phyloP scores from a whole-genome alignment of 2,329 filamentous ascomycete genomes.

The Neurospora sp. region DNA sequence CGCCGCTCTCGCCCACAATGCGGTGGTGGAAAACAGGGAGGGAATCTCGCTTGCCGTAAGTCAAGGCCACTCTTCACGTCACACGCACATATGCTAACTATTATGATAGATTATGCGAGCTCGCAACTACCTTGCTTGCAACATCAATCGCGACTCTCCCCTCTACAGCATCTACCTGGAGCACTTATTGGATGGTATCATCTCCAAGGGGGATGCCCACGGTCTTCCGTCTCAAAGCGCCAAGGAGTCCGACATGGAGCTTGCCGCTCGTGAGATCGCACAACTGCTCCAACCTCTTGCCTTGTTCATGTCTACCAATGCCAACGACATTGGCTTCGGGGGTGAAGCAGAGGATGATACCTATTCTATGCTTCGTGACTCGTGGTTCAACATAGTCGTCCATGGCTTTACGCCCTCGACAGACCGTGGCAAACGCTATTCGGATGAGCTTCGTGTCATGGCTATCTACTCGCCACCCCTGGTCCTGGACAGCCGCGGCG shows the following conservation, averaged over 20 bases:
- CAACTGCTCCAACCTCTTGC: slow-evolving; percentile 84
- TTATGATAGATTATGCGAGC: slow-evolving; percentile 57
- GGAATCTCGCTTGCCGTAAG: slow-evolving; percentile 62
- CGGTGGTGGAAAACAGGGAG: slow-evolving; percentile 57
- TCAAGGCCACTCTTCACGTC: slow-evolving; percentile 8
- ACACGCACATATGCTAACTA: slow-evolving; percentile 4
- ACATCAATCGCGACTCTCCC: slow-evolving; percentile 56
- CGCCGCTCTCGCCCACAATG: slow-evolving; percentile 62
- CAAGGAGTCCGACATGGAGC: slow-evolving; percentile 67
- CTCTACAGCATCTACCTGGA: slow-evolving; percentile 76
- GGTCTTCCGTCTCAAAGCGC: slow-evolving; percentile 53
- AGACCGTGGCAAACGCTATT: slow-evolving; percentile 59
- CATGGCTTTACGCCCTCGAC: slow-evolving; percentile 79
- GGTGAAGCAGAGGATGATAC: slow-evolving; percentile 54
- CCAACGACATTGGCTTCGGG: slow-evolving; percentile 43
- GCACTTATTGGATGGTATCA: slow-evolving; percentile 74
- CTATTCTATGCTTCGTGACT: slow-evolving; percentile 69
- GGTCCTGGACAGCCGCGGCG: slow-evolving; percentile 78
- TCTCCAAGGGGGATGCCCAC: slow-evolving; percentile 81
- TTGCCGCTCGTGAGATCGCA: slow-evolving; percentile 77
- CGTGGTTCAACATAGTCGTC: slow-evolving; percentile 96
- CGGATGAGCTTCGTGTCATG: slow-evolving; percentile 70
- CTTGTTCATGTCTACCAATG: slow-evolving; percentile 62
- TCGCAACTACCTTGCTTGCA: slow-evolving; percentile 65
- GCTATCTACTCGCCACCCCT: slow-evolving; percentile 81